Evolutionary conservation across 163 green algal genomes (phyloP), one percentile per base, ranked within the genome.

Genomic region (Chlorella variabilis): DNA sequence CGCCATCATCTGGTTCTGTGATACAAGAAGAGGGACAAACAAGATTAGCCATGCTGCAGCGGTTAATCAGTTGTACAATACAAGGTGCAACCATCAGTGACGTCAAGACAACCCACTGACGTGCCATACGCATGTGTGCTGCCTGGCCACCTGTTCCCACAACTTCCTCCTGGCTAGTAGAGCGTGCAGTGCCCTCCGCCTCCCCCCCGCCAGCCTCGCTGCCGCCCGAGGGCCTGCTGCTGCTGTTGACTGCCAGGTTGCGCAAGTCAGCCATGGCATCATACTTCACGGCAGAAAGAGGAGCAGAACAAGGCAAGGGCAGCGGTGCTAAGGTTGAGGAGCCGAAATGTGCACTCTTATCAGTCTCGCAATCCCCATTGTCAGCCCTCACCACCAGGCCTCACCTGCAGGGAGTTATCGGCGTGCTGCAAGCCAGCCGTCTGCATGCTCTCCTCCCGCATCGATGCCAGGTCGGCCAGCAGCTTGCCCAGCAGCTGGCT

Each of bases 401-500:
- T 15, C 36, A 69, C 71, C 71, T 69, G 71, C 34, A 38, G 29
- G 21, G 71, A 68, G 54, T 15, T 69, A 34, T 79, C 71, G 18
- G 71, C n/a, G 29, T 61, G 83, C 69, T 73, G 79, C 62, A 65
- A 54, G 4, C 42, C 58, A 21, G 62, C 71, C 31, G 61, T 84
- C 77, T 71, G 86, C 34, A 95, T 49, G 84, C 77, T 90, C 87
- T 97, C 94, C 80, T 94, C 91, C 45, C 89, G 88, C 91, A 96
- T 98, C 77, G 92, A 97, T 34, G 88, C 91, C 81, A 99, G 83
- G 88, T 99, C 96, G 38, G 90, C 90, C 58, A 99, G 87, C 69
- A 99, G 89, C 91, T 99, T 99, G 81, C 91, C 92, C 82, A 98
- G 88, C 78, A 98, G 91, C 86, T 92, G 84, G 51, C 77, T 54